Base-by-base conservation (phyloP, 495 filamentous ascomycete species). In the Penicillium argentinense region DNA sequence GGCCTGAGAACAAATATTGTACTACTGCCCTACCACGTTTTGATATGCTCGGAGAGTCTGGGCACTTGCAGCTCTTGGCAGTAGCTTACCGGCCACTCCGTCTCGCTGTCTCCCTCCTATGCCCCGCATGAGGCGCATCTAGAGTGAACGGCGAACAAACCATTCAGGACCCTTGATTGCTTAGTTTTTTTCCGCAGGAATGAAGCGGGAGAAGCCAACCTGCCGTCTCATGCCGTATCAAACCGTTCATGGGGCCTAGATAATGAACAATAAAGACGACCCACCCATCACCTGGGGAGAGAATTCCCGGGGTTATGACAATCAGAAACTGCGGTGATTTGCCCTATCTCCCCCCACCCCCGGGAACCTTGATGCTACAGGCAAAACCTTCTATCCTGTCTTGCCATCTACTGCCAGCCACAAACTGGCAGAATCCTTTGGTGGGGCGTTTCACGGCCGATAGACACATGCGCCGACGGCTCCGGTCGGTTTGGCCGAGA, bases 221-320 rank as follows among this genome's bases (percentile, higher is more conserved):
- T 4, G 8, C 6, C 7, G 21, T 21, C 7, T 18, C 17, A 21
- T 36, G 3, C 17, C 2, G 5, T 36, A 3, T 36, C 33, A 21
- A 18, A 9, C 11, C 4, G 33, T 19, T 36, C 16, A 14, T 36
- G 33, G 17, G 28, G 5, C 5, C 12, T 30, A 7, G 33, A 36
- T 36, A 36, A 22, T 36, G 7, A 5, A 14, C 18, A 18, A 36
- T 36, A 36, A 36, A 18, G 8, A 36, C 9, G 33, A n/a, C 33
- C 33, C 33, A 36, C 33, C 33, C 5, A 26, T n/a, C 25, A 11
- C n/a, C 30, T 36, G 33, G 33, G 12, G 33, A 36, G 1, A 36
- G 33, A n/a, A 18, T 22, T 19, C 21, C 33, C n/a, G n/a, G 33
- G 33, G 33, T 36, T 36, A 36, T 36, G 33, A 36, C 33, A 36